These are phyloP conservation scores for Calocera cornea DNA, from an alignment of 768 basidiomycete species.

Conservation along the genomic window DNA sequence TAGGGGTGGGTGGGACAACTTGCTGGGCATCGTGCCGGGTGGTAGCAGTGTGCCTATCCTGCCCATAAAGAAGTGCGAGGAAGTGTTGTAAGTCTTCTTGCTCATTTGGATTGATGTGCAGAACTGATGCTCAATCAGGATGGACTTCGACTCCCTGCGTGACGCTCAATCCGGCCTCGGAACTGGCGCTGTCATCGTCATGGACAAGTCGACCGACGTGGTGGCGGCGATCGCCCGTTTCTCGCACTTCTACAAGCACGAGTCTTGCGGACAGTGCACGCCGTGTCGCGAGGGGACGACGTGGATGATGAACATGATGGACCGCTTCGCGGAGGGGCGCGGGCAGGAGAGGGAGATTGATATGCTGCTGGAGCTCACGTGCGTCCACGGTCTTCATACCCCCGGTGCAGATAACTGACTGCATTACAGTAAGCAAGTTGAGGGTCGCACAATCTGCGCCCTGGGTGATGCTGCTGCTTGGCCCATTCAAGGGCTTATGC, in stretches of 20 bases:
- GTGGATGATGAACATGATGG: slow-evolving; percentile 99
- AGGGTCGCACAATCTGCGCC: slow-evolving; percentile 93
- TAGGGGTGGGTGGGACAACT: slow-evolving; percentile 88
- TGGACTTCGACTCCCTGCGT: slow-evolving; percentile 97
- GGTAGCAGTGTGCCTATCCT: slow-evolving; percentile 90
- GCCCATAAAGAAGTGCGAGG: slow-evolving; percentile 65
- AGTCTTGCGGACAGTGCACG: slow-evolving; percentile 95
- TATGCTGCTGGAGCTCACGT: slow-evolving; percentile 94
- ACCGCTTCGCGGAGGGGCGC: slow-evolving; percentile 83
- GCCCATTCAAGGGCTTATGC: slow-evolving; percentile 97
- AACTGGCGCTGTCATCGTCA: slow-evolving; percentile 96
- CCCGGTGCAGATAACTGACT: not conserved
- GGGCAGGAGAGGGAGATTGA: slow-evolving; percentile 90
- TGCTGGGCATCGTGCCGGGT: slow-evolving; percentile 92
- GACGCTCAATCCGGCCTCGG: slow-evolving; percentile 94
- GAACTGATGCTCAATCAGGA: slow-evolving; percentile 34
- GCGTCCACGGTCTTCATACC: slow-evolving; percentile 19
- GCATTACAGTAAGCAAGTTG: slow-evolving; percentile 70
- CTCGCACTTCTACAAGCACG: slow-evolving; percentile 93
- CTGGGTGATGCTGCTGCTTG: slow-evolving; percentile 95
- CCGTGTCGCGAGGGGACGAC: slow-evolving; percentile 91
- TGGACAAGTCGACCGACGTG: slow-evolving; percentile 96
- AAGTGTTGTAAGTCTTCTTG: slow-evolving; percentile 58
- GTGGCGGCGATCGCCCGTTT: slow-evolving; percentile 90
- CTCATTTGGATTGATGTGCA: not conserved